Evolutionary conservation across 768 basidiomycete species (phyloP).

Genomic region (Naematelia aurantialba): DNA sequence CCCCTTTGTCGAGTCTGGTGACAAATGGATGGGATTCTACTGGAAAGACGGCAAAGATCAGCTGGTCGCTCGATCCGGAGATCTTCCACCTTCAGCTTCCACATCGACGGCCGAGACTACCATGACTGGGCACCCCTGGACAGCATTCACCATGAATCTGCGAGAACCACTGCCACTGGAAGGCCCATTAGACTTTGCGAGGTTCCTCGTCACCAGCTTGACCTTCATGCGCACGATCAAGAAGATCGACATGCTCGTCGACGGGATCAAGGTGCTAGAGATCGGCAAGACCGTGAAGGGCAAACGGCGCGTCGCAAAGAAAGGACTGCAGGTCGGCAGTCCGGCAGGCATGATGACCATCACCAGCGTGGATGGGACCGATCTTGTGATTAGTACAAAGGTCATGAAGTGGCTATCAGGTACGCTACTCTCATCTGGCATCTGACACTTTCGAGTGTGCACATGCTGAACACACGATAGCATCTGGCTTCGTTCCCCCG

Average conservation of each 20-base stretch:
- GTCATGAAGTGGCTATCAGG: conserved; percentile 57
- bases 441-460: neutral
- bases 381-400: conserved; percentile 70
- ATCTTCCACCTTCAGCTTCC: conserved; percentile 49
- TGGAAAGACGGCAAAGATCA: conserved; percentile 93
- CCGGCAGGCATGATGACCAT: conserved; percentile 66
- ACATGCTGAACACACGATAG: conserved; percentile 15
- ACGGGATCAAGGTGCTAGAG: conserved; percentile 58
- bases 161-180: conserved; percentile 73
- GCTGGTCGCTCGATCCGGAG: conserved; percentile 75
- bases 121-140: conserved; percentile 59
- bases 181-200: conserved; percentile 74
- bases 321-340: conserved; percentile 59
- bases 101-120: conserved; percentile 49
- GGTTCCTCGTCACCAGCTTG: conserved; percentile 84
- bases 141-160: conserved; percentile 82
- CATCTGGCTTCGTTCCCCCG: conserved; percentile 43
- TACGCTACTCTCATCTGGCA: conserved; percentile 10
- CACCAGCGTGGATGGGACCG: conserved; percentile 60
- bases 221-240: conserved; percentile 83
- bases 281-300: conserved; percentile 44
- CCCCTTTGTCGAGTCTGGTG: conserved; percentile 56
- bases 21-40: conserved; percentile 89
- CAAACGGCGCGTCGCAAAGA: conserved; percentile 27
- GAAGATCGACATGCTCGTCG: conserved; percentile 74